A percentile compares a stretch with the other conserved stretches of the same genome.
Evolutionary conservation across 768 basidiomycete genomes (phyloP).

Genomic region (Lyophyllum atratum): DNA sequence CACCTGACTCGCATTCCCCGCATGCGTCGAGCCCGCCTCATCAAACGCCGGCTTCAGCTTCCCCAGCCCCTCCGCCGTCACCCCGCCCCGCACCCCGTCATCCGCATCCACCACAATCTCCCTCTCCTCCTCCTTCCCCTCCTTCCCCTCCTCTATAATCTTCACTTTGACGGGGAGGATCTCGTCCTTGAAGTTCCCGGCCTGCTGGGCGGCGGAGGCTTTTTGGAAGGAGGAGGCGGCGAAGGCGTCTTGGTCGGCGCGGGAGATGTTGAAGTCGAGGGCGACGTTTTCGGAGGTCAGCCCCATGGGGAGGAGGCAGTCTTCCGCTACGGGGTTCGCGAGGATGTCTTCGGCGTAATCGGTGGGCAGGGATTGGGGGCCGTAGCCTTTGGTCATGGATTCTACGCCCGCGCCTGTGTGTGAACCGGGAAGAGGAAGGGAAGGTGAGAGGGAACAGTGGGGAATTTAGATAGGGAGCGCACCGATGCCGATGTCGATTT

Average conservation of each 20-base stretch:
- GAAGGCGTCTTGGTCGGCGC: constrained; percentile 78
- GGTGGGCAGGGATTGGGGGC: constrained; percentile 50
- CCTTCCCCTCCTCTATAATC: constrained; percentile 79
- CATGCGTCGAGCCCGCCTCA: constrained; percentile 76
- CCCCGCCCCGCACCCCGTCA: constrained; percentile 86
- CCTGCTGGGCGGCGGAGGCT: constrained; percentile 77
- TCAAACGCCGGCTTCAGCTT: constrained; percentile 87
- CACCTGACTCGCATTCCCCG: constrained; percentile 85
- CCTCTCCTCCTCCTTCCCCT: constrained; percentile 80
- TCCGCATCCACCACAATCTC: constrained; percentile 76
- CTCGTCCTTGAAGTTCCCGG: constrained; percentile 80
- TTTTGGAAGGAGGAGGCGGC: constrained; percentile 85
- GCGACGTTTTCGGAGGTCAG: constrained; percentile 94
- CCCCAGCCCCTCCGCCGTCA: constrained; percentile 72
- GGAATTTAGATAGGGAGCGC: constrained; percentile 23
- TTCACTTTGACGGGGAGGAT: constrained; percentile 78
- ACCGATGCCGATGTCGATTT: constrained; percentile 92
- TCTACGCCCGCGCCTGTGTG: constrained; percentile 79
- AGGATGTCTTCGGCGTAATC: constrained; percentile 68
- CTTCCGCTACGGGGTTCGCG: constrained; percentile 66
- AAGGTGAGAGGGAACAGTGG: too few relatives aligned
- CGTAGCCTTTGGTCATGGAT: constrained; percentile 84
- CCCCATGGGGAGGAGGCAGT: constrained; percentile 89
- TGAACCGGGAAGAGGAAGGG: too few relatives aligned
- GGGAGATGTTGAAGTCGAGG: constrained; percentile 68